Evolutionary conservation across 768 basidiomycete genomes (phyloP), one percentile per base, ranked within the genome.

Genomic region (Phanerochaete carnosa): DNA sequence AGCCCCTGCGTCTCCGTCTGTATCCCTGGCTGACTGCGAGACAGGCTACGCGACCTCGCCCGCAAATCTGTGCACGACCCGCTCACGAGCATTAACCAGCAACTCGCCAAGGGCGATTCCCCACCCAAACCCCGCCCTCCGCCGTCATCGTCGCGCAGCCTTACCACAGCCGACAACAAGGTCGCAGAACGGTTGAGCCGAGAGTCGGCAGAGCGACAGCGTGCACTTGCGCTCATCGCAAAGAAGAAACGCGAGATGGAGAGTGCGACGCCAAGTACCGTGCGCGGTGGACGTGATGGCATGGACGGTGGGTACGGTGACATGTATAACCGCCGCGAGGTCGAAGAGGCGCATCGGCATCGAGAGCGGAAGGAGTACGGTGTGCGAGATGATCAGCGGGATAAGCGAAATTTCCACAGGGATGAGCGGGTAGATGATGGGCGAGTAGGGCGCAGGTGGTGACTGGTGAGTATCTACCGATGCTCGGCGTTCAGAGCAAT

Each of bases 141-240:
- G 9, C 22, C 54, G 37, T 16, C 32, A 43, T 29, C 47, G 37
- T 11, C 33, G 15, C n/a, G 22, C 30, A 16, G 26, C 30, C n/a
- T 13, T 6, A 13, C 53, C 62, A 53, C 29, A 70, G 35, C 32
- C n/a, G 16, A 37, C 75, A 73, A 15, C 74, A 79, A 82, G 58
- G 78, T 84, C 0, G 79, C 81, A 29, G 83, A 82, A 5, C 86
- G 91, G 2, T 73, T 90, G 9, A 75, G 74, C n/a, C 85, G 91
- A 28, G 91, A 93, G 72, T 84, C 85, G 0, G 82, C 86, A 0
- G 91, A 93, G 70, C 83, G 90, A 3, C 82, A 87, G 65, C 85
- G 91, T 0, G 90, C 91, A 0, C 73, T 83, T n/a, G 89, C 81
- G 8, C 84, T 92, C 29, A 85, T 92, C 23, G 77, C 77, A 56